Evolutionary conservation across 495 filamentous ascomycete species (phyloP).

Genomic region (Aspergillus steynii): DNA sequence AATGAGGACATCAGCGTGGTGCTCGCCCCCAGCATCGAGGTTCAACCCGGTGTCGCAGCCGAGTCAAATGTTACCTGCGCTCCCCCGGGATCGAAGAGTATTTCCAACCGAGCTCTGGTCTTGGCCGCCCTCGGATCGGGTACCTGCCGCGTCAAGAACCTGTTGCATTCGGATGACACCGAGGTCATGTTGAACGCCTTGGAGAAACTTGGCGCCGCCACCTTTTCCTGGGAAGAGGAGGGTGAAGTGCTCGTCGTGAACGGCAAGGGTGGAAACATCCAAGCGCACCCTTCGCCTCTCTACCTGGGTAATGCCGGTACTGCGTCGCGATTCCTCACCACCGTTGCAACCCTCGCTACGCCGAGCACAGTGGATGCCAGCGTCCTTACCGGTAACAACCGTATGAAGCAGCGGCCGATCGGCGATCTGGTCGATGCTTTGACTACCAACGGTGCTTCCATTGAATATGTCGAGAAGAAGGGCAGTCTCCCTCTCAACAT

Average conservation of each 20-base stretch:
- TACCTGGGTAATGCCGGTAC: conserved; percentile 98
- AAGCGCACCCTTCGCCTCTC: conserved; percentile 71
- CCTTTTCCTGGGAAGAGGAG: conserved; percentile 91
- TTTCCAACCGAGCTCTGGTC: conserved; percentile 92
- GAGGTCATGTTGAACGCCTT: conserved; percentile 95
- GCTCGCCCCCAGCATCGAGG: conserved; percentile 75
- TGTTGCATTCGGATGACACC: conserved; percentile 95
- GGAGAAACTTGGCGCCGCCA: conserved; percentile 79
- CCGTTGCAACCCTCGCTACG: conserved; percentile 81
- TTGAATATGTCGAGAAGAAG: conserved; percentile 78
- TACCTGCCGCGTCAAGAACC: conserved; percentile 82
- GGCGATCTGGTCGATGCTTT: conserved; percentile 92
- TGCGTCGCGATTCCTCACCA: conserved; percentile 92
- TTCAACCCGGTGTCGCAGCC: conserved; percentile 66
- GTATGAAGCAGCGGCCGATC: conserved; percentile 96
- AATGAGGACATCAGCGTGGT: conserved; percentile 84
- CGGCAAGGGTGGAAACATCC: conserved; percentile 83
- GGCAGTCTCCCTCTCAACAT: conserved; percentile 84
- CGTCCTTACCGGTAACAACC: conserved; percentile 86
- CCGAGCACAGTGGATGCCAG: conserved; percentile 63
- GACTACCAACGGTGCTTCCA: conserved; percentile 73
- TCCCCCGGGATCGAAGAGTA: conserved; percentile 95
- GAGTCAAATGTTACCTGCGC: conserved; percentile 69
- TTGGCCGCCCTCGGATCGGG: conserved; percentile 89
- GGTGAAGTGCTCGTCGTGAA: conserved; percentile 86